Percentiles rank a stretch among this genome's conserved stretches.
phyloP scores from a whole-genome alignment of 768 basidiomycete species.

The Daedaleopsis nitida region DNA sequence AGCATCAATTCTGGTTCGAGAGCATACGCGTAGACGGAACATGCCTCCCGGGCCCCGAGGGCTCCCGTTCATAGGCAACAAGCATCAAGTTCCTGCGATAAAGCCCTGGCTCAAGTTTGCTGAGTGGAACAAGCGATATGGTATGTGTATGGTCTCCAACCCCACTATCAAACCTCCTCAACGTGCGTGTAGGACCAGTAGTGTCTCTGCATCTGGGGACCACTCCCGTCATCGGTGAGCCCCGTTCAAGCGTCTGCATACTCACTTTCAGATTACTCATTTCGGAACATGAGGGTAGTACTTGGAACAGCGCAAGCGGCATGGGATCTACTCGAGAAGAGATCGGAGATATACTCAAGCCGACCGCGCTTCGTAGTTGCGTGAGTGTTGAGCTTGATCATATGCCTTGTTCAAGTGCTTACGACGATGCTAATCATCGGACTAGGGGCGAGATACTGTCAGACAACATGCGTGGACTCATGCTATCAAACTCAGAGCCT shows the following conservation, averaged over 20 bases:
- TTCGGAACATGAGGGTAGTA: conserved; percentile 28
- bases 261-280: neutral
- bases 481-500: conserved; percentile 43
- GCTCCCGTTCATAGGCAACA: conserved; percentile 48
- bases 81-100: conserved; percentile 43
- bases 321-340: conserved; percentile 50
- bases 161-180: neutral
- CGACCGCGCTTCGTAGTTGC: conserved; percentile 49
- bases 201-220: conserved; percentile 44
- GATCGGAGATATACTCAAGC: conserved; percentile 48
- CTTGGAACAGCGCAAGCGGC: conserved; percentile 48
- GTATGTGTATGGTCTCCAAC: conserved; percentile 25
- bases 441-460: conserved; percentile 48
- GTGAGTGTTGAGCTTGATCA: conserved; percentile 24
- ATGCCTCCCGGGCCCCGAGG: conserved; percentile 52
- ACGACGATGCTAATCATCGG: neutral
- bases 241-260: neutral
- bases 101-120: conserved; percentile 53
- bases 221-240: conserved; percentile 43
- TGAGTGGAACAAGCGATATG: conserved; percentile 48
- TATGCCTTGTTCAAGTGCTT: neutral
- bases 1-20: neutral
- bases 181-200: conserved; percentile 36
- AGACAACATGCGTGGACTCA: conserved; percentile 46
- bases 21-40: conserved; percentile 6